Conservation (phyloP, 1,284 basidiomycete genomes). For the Leccinum huronense region DNA sequence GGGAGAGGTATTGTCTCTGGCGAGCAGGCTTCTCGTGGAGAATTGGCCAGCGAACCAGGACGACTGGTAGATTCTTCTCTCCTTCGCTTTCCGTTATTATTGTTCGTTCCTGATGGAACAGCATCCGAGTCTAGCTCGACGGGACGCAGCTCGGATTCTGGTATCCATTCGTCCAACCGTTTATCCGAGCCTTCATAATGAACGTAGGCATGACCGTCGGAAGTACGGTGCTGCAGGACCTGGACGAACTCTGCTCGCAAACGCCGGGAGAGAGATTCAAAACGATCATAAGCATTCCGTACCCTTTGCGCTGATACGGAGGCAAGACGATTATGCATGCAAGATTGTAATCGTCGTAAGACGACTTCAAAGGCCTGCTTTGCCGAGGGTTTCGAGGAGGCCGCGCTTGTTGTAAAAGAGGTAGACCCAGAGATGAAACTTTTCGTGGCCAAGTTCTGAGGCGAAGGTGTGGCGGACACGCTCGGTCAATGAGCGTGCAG, state of each 20-base stretch:
- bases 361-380: conserved; percentile 42
- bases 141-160: conserved; percentile 40
- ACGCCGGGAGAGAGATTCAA: conserved; percentile 14
- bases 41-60: conserved; percentile 21
- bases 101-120: conserved; percentile 22
- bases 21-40: conserved; percentile 21
- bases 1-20: conserved; percentile 7
- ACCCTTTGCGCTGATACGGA: conserved; percentile 87
- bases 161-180: conserved; percentile 75
- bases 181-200: conserved; percentile 72
- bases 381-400: conserved; percentile 49
- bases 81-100: conserved; percentile 30
- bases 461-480: conserved; percentile 47
- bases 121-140: conserved; percentile 19
- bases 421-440: conserved; percentile 60
- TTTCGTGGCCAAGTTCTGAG: conserved; percentile 40
- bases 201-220: conserved; percentile 57
- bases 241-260: conserved; percentile 25
- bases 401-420: conserved; percentile 65
- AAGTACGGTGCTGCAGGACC: conserved; percentile 46
- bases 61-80: conserved; percentile 29
- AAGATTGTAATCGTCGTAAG: conserved; percentile 96
- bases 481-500: conserved; percentile 53
- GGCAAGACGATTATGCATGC: conserved; percentile 97
- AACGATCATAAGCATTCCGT: conserved; percentile 88